Conservation (phyloP, 2,329 filamentous ascomycete genomes). For the Gnomoniopsis smithogilvyi region DNA sequence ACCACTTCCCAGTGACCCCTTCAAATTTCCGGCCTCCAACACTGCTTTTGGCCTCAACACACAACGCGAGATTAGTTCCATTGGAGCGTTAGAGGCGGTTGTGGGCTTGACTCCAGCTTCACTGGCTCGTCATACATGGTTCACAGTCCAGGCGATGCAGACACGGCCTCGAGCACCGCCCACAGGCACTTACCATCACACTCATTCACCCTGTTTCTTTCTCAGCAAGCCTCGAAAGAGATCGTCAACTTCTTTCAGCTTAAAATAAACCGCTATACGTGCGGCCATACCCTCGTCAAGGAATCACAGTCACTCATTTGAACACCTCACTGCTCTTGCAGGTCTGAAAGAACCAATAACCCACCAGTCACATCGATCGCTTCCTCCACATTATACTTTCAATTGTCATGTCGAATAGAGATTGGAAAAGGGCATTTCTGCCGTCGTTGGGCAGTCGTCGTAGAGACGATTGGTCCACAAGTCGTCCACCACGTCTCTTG, state of each 20-base stretch:
- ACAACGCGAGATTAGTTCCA: too few species aligned
- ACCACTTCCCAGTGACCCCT: too few species aligned
- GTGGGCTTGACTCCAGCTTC: too few species aligned
- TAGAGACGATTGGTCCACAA: neutral
- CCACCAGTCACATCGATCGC: neutral
- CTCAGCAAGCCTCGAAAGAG: neutral
- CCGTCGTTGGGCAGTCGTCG: slow-evolving; percentile 10
- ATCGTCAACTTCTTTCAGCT: neutral
- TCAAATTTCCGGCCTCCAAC: too few species aligned
- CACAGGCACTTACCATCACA: too few species aligned
- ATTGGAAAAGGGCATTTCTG: slow-evolving; percentile 16
- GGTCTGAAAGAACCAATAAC: neutral
- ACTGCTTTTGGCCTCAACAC: too few species aligned
- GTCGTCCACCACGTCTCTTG: neutral
- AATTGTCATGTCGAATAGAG: neutral
- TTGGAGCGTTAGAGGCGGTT: too few species aligned
- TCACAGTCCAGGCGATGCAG: too few species aligned
- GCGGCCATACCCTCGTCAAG: neutral
- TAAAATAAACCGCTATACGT: neutral
- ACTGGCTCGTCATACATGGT: too few species aligned
- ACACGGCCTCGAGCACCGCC: too few species aligned
- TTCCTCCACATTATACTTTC: neutral
- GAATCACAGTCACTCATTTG: neutral
- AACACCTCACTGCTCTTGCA: neutral
- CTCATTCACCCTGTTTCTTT: neutral